phyloP scores from a whole-genome alignment of 2,329 filamentous ascomycete genomes.

The Epichloe coenophiala region DNA sequence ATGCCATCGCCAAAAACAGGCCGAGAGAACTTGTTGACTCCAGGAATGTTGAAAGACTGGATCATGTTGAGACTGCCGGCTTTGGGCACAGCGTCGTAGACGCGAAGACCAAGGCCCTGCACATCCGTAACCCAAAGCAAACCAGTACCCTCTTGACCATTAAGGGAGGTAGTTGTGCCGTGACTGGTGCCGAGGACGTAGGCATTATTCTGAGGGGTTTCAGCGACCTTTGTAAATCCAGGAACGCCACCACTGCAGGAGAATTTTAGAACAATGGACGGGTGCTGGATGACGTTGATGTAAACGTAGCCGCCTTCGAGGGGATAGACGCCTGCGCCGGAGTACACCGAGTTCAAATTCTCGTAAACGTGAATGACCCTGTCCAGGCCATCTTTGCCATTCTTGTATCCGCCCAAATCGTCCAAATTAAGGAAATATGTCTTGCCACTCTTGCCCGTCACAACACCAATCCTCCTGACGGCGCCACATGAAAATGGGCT shows the following conservation, averaged over 20 bases:
- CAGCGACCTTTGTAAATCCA: slow-evolving; percentile 38
- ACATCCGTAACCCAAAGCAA: slow-evolving; percentile 44
- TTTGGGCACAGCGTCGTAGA: slow-evolving; percentile 38
- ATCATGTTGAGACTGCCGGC: slow-evolving; percentile 33
- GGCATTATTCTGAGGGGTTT: slow-evolving; percentile 34
- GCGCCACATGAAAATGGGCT: slow-evolving; percentile 28
- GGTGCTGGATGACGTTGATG: slow-evolving; percentile 38
- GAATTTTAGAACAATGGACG: slow-evolving; percentile 45
- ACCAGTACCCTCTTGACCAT: slow-evolving; percentile 38
- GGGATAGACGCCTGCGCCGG: slow-evolving; percentile 33
- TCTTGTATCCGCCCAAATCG: slow-evolving; percentile 26
- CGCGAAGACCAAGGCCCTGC: slow-evolving; percentile 35
- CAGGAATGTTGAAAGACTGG: slow-evolving; percentile 35
- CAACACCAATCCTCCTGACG: slow-evolving; percentile 32
- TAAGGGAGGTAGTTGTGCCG: slow-evolving; percentile 40
- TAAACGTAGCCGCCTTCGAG: slow-evolving; percentile 35
- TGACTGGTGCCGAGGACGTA: slow-evolving; percentile 42
- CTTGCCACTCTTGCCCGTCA: slow-evolving; percentile 37
- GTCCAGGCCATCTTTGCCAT: slow-evolving; percentile 22
- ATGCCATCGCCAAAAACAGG: slow-evolving; percentile 44
- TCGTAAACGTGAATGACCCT: slow-evolving; percentile 31
- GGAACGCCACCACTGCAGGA: slow-evolving; percentile 36
- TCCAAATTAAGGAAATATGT: slow-evolving; percentile 30
- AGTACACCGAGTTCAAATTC: slow-evolving; percentile 31
- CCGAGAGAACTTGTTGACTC: slow-evolving; percentile 41